Percentiles rank a stretch among this genome's conserved stretches.
These are phyloP conservation scores for Leccinum sublutescens DNA, from an alignment of 768 basidiomycete species.

Conservation along the genomic window DNA sequence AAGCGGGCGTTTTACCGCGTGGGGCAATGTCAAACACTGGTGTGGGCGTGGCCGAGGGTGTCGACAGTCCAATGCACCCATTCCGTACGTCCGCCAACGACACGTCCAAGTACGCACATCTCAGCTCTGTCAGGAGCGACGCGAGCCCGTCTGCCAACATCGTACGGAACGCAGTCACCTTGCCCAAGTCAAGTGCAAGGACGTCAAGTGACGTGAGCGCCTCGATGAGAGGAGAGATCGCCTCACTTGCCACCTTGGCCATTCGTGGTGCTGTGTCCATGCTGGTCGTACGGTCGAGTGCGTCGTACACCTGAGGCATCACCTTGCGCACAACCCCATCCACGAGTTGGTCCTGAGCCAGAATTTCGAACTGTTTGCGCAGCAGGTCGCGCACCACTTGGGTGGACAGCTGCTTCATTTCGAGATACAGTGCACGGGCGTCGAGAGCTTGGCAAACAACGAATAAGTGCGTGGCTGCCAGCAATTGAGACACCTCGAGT, in stretches of 20 bases:
- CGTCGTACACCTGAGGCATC: constrained; percentile 40
- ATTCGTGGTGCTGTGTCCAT: constrained; percentile 74
- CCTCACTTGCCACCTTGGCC: constrained; percentile 64
- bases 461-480: constrained; percentile 76
- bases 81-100: constrained; percentile 20
- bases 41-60: constrained; percentile 22
- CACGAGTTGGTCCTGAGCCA: constrained; percentile 11
- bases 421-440: constrained; percentile 69
- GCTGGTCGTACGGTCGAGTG: constrained; percentile 63
- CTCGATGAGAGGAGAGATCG: constrained; percentile 62
- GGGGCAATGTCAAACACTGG: constrained; percentile 44
- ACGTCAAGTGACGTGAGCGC: constrained; percentile 14
- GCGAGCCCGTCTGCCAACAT: constrained; percentile 15
- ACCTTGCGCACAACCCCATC: constrained; percentile 32
- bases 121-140: constrained; percentile 26
- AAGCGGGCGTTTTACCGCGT: constrained; percentile 64
- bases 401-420: constrained; percentile 45
- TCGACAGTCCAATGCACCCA: constrained; percentile 2
- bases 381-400: constrained; percentile 23
- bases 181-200: constrained; percentile 17
- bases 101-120: constrained; percentile 30
- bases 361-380: constrained; percentile 11
- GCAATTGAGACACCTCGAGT: constrained; percentile 71
- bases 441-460: constrained; percentile 82
- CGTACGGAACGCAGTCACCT: constrained; percentile 25